Percentiles rank a stretch among this genome's conserved stretches.
Evolutionary conservation across 2,329 filamentous ascomycete species (phyloP).

Genomic region (Lojkania enalia): DNA sequence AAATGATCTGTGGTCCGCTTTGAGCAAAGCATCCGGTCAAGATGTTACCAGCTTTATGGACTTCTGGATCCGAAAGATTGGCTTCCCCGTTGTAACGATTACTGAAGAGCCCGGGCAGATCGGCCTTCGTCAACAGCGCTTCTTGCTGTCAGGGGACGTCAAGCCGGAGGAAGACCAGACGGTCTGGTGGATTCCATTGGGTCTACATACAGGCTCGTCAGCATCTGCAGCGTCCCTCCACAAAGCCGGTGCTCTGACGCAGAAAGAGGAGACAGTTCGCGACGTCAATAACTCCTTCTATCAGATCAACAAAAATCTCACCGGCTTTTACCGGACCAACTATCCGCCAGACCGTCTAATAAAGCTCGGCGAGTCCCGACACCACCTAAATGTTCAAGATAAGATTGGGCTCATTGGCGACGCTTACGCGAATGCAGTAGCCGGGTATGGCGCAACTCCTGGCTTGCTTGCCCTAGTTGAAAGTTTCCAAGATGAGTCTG

Average conservation of each 20-base stretch:
- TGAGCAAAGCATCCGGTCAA: slow-evolving; percentile 83
- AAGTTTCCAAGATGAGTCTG: slow-evolving; percentile 78
- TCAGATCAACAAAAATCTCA: slow-evolving; percentile 88
- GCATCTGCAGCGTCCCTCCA: slow-evolving; percentile 61
- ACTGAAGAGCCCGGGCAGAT: slow-evolving; percentile 83
- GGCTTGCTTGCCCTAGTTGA: slow-evolving; percentile 82
- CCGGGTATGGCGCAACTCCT: slow-evolving; percentile 80
- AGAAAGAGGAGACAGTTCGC: slow-evolving; percentile 75
- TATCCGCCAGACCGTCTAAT: slow-evolving; percentile 83
- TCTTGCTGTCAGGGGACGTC: slow-evolving; percentile 88
- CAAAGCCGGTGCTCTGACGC: slow-evolving; percentile 68
- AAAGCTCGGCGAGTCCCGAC: slow-evolving; percentile 76
- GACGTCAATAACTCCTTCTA: slow-evolving; percentile 82
- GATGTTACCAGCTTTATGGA: slow-evolving; percentile 89
- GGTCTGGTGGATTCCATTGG: slow-evolving; percentile 93
- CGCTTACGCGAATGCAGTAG: slow-evolving; percentile 83
- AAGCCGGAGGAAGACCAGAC: slow-evolving; percentile 89
- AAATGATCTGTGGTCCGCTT: slow-evolving; percentile 84
- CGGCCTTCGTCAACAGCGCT: slow-evolving; percentile 80
- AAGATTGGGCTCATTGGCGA: slow-evolving; percentile 93
- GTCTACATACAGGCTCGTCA: slow-evolving; percentile 72
- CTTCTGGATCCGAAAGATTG: slow-evolving; percentile 93
- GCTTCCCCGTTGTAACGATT: slow-evolving; percentile 87
- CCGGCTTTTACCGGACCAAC: slow-evolving; percentile 90
- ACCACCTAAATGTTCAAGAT: slow-evolving; percentile 79